Evolutionary conservation across 2,329 filamentous ascomycete genomes (phyloP).

Genomic region (Cryphonectria japonica): DNA sequence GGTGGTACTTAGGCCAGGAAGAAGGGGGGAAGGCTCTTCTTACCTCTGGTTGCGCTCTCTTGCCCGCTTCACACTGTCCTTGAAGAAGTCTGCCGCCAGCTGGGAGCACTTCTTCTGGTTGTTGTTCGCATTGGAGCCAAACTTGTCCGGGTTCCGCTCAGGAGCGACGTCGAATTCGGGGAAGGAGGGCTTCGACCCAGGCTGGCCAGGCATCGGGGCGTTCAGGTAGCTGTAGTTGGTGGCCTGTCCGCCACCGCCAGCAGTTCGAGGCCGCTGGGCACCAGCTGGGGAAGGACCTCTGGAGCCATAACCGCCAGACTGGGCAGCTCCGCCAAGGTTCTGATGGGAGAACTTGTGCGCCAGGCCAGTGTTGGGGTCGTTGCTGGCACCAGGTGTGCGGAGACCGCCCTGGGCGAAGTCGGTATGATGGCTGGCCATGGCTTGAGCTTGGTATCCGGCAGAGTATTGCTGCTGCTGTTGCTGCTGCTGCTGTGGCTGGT

Average conservation of each 20-base stretch:
- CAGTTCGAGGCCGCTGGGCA: conserved; percentile 79
- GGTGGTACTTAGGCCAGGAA: not conserved
- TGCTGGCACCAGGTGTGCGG: conserved; percentile 62
- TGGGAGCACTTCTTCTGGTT: conserved; percentile 73
- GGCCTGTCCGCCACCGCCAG: conserved; percentile 69
- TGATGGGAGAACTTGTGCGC: conserved; percentile 97
- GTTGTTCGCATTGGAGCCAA: conserved; percentile 65
- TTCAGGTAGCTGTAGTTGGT: conserved; percentile 69
- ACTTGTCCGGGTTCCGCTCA: conserved; percentile 85
- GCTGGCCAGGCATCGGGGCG: conserved; percentile 67
- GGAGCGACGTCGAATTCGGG: conserved; percentile 79
- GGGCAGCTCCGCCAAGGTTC: conserved; percentile 77
- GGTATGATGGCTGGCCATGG: conserved; percentile 45
- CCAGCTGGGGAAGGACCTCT: conserved; percentile 64
- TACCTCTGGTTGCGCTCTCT: conserved; percentile 94
- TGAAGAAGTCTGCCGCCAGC: conserved; percentile 89
- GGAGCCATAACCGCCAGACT: conserved; percentile 70
- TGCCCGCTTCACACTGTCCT: conserved; percentile 95
- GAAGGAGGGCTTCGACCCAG: conserved; percentile 52
- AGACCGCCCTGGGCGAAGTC: conserved; percentile 41
- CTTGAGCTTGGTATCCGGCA: conserved; percentile 47
- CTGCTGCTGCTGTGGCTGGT: conserved; percentile 60
- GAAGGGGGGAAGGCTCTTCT: conserved; percentile 32
- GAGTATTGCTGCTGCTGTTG: conserved; percentile 39
- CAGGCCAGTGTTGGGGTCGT: conserved; percentile 86